Conservation (phyloP, 2,329 filamentous ascomycete genomes). For the Exophiala bonariae region DNA sequence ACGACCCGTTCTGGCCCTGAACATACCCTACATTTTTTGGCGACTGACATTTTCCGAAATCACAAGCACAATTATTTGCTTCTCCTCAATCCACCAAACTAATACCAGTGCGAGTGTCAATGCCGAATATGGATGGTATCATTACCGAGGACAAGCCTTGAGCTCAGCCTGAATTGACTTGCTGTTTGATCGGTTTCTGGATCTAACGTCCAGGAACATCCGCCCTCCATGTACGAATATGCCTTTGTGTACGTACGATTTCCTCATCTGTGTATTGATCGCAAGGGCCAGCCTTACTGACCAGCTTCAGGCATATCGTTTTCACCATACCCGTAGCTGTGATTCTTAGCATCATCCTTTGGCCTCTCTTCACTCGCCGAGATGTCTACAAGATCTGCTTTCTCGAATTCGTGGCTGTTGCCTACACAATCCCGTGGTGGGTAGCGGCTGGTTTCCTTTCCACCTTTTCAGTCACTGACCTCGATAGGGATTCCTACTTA, state of each 20-base stretch:
- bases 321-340: slow-evolving; percentile 67
- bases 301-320: slow-evolving; percentile 57
- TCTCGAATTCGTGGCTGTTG: slow-evolving; percentile 64
- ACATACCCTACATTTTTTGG: too few species aligned
- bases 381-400: slow-evolving; percentile 64
- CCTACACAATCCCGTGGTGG: slow-evolving; percentile 68
- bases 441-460: neutral
- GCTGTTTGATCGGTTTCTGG: neutral
- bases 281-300: neutral
- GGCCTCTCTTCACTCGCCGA: slow-evolving; percentile 61
- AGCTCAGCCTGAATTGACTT: neutral
- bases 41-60: too few species aligned
- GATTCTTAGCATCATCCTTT: slow-evolving; percentile 59
- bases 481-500: slow-evolving; percentile 63
- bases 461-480: neutral
- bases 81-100: neutral
- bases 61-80: too few species aligned
- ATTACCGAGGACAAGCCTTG: neutral
- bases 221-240: slow-evolving; percentile 48
- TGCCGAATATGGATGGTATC: neutral
- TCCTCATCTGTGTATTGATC: neutral
- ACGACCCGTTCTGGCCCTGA: too few species aligned
- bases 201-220: neutral
- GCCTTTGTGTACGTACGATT: slow-evolving; percentile 58
- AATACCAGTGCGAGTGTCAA: neutral